Evolutionary conservation across 1,284 basidiomycete species (phyloP), one percentile per base, ranked within the genome.

Genomic region (Wolfiporia cocos): DNA sequence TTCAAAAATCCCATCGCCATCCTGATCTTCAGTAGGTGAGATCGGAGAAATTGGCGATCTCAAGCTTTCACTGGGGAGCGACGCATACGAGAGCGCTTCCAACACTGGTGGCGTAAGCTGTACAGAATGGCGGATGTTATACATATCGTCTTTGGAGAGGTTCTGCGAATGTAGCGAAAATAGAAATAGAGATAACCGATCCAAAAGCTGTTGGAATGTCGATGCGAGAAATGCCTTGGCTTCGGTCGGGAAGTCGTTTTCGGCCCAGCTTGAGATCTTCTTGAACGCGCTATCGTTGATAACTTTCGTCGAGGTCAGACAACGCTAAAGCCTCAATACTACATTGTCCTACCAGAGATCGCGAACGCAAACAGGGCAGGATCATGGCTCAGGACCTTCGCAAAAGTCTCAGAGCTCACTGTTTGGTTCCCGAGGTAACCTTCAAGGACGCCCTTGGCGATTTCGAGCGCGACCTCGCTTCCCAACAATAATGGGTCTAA

Each of bases 191-290:
- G 48, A 51, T 20, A 48, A 38, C 11, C 34, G 42, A 21, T 31
- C 28, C 48, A 71, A 68, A 51, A 80, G 59, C 28, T 64, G 47
- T 19, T 57, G 52, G 29, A 67, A 23, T 3, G 42, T 11, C 10
- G 49, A 53, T 3, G 33, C 7, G 5, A 23, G 22, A 21, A 40
- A 49, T 3, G 20, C 22, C 4, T 38, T 40, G 4, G 46, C 34
- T 2, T 20, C 23, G 9, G 15, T 20, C 5, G 48, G 48, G 14
- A 51, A 43, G 4, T 22, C 14, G 20, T 31, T 10, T 10, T 45
- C 2, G 18, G 49, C 41, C 10, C 24, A 23, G 12, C 39, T 37
- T 6, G 28, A 22, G 0, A 51, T 15, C 5, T 37, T 32, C 12
- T 31, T 2, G n/a, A 37, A 38, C 1, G 35, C 10, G 3, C 33